A percentile compares a stretch with the other conserved stretches of the same genome.
Conservation (phyloP, 805 yeast species). For the Starmerella stigmatis region DNA sequence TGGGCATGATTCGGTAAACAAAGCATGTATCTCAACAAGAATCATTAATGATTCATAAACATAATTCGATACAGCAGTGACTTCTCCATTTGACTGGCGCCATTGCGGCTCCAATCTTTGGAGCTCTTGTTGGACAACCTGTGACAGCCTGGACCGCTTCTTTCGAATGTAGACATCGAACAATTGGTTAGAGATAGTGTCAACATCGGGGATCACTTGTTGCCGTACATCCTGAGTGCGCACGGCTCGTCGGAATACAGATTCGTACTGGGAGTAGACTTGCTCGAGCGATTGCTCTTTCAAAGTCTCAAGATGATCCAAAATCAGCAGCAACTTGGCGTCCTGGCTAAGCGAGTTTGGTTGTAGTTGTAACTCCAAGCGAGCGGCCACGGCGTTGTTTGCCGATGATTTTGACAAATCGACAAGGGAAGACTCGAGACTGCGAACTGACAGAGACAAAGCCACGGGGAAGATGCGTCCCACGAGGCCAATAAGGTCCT, state of each 20-base stretch:
- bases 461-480: constrained; percentile 17
- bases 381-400: constrained; percentile 4
- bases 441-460: constrained; percentile 12
- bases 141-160: constrained; percentile 43
- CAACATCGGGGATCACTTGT: constrained; percentile 36
- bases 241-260: constrained; percentile 10
- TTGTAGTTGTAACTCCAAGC: constrained; percentile 28
- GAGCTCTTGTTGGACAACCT: constrained; percentile 36
- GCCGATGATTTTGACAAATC: constrained; percentile 25
- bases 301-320: constrained; percentile 45
- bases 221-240: neutral
- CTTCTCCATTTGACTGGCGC: constrained; percentile 36
- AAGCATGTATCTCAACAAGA: constrained; percentile 43
- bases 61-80: constrained; percentile 30
- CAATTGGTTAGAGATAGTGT: constrained; percentile 37
- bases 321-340: constrained; percentile 40
- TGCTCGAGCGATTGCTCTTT: constrained; percentile 39
- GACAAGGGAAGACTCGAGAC: constrained; percentile 18
- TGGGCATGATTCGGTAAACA: constrained; percentile 41
- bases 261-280: constrained; percentile 25
- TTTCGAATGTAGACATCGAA: constrained; percentile 41
- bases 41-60: constrained; percentile 42
- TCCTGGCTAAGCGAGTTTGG: constrained; percentile 40
- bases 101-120: constrained; percentile 36
- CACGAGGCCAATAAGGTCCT: constrained; percentile 2